phyloP scores from a whole-genome alignment of 2,329 filamentous ascomycete genomes.

The Pyrenochaeta sp. region DNA sequence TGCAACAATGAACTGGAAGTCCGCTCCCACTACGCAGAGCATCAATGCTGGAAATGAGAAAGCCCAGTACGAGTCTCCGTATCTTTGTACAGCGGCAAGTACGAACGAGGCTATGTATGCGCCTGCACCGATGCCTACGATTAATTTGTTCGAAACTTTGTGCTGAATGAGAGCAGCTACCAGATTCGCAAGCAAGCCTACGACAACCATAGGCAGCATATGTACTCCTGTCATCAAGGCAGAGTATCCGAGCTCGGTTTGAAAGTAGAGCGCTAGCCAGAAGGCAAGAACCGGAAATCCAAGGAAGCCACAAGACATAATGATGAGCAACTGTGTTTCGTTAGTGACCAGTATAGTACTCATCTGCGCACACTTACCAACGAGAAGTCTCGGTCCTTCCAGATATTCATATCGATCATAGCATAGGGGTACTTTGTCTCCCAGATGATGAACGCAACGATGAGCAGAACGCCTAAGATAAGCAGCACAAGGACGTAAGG shows the following conservation, averaged over 20 bases:
- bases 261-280: slow-evolving; percentile 72
- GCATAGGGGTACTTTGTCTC: slow-evolving; percentile 61
- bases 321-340: slow-evolving; percentile 59
- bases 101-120: slow-evolving; percentile 58
- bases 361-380: slow-evolving; percentile 52
- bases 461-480: slow-evolving; percentile 65
- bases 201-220: slow-evolving; percentile 71
- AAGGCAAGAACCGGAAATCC: slow-evolving; percentile 69
- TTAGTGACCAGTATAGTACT: not conserved
- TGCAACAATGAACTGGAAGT: slow-evolving; percentile 74
- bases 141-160: slow-evolving; percentile 68
- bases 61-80: slow-evolving; percentile 69
- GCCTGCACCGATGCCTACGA: slow-evolving; percentile 64
- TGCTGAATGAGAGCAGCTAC: slow-evolving; percentile 70
- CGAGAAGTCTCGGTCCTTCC: slow-evolving; percentile 70
- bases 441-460: slow-evolving; percentile 69
- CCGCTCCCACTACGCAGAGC: slow-evolving; percentile 70
- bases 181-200: slow-evolving; percentile 69
- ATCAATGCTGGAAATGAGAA: slow-evolving; percentile 70
- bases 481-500: slow-evolving; percentile 70
- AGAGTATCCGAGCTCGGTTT: slow-evolving; percentile 61
- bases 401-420: slow-evolving; percentile 64
- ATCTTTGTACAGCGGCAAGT: slow-evolving; percentile 65
- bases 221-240: slow-evolving; percentile 69
- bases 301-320: slow-evolving; percentile 68